Percentiles rank a stretch among this genome's conserved stretches.
These are phyloP conservation scores for Chenopodium album DNA, from an alignment of 148 eudicot species.

Conservation along the genomic window DNA sequence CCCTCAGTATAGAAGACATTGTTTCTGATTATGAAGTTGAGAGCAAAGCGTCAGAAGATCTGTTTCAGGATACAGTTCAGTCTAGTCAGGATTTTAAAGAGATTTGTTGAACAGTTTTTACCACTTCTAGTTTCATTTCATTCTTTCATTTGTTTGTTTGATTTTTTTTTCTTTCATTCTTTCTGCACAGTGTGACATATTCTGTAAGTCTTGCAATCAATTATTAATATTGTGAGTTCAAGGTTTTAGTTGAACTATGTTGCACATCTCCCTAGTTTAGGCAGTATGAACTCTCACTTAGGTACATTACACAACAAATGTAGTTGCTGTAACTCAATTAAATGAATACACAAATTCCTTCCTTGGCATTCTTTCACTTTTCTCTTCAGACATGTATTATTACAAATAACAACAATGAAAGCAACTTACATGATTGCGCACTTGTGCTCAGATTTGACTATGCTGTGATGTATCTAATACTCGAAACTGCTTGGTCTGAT, in stretches of 20 bases:
- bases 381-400: not conserved
- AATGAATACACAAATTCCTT: not conserved
- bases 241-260: constrained; percentile 20
- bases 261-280: not conserved
- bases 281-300: not conserved
- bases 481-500: not conserved
- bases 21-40: constrained; percentile 53
- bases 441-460: not conserved
- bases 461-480: not conserved
- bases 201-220: constrained; percentile 9
- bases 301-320: not conserved
- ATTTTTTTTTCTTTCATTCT: not conserved
- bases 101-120: not conserved
- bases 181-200: not conserved
- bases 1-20: constrained; percentile 57
- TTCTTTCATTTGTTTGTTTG: constrained; percentile 6
- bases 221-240: constrained; percentile 10
- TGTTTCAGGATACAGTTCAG: constrained; percentile 37
- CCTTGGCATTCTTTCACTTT: not conserved
- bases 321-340: not conserved
- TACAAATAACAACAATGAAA: not conserved
- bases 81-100: constrained; percentile 17
- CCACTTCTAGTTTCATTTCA: not conserved
- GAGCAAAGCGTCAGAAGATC: constrained; percentile 13
- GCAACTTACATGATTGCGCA: not conserved